Percentiles rank a stretch among this genome's conserved stretches.
Conservation (phyloP, 768 basidiomycete species). For the Suillus hirtellus region DNA sequence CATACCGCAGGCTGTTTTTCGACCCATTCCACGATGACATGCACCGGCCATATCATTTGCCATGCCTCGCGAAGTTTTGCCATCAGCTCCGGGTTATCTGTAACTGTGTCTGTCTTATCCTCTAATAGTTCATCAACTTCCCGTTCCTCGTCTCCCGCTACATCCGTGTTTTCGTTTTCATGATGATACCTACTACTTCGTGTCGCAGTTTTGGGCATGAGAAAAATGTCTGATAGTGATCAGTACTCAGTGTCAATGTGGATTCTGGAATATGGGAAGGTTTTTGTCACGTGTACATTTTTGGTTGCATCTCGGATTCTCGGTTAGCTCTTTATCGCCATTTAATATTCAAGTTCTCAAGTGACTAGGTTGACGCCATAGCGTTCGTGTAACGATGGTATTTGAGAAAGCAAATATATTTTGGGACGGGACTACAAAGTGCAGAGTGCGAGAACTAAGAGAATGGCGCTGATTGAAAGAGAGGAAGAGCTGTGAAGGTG, state of each 20-base stretch:
- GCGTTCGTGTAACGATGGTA: too few species aligned
- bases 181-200: background rate
- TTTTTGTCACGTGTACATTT: background rate
- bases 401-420: too few species aligned
- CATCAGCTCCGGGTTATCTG: conserved; percentile 3
- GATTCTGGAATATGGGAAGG: background rate
- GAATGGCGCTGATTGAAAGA: too few species aligned
- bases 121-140: conserved; percentile 13
- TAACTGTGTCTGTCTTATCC: background rate
- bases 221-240: background rate
- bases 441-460: too few species aligned
- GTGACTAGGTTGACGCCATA: background rate
- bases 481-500: too few species aligned
- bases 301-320: background rate
- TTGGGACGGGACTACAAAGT: too few species aligned
- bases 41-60: conserved; percentile 8
- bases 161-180: background rate
- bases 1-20: conserved; percentile 8
- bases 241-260: background rate
- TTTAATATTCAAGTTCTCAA: background rate
- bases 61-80: conserved; percentile 9
- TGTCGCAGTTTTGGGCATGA: background rate
- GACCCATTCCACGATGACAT: conserved; percentile 10
- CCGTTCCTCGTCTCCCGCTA: conserved; percentile 9
- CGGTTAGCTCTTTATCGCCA: background rate